Evolutionary conservation across 1,284 basidiomycete species (phyloP), one percentile per base, ranked within the genome.

Genomic region (Leccinum brunneo-olivaceum): DNA sequence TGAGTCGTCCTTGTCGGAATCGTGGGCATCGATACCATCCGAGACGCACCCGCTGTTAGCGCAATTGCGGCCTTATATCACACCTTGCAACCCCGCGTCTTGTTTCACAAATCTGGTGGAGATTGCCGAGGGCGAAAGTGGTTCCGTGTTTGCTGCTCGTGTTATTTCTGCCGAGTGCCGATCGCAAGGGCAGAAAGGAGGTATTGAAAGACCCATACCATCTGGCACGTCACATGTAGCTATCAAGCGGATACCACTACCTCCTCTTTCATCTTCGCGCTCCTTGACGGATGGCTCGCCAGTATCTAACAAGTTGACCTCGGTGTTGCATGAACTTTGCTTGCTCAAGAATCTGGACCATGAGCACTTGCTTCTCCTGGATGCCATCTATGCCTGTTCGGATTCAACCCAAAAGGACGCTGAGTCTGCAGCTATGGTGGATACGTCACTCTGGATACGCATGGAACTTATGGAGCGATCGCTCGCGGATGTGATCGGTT

Each of bases 391-490:
- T 60, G 78, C 85, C 18, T 77, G 81, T 53, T 57, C 79, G 9
- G 37, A 37, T 12, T 27, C 41, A 5, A 29, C 27, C 7, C 66
- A 68, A 24, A 79, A 82, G 53, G 41, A 44, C 15, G 14, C 9
- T 3, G 38, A 41, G 14, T 39, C 36, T 21, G 40, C 48, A 6
- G 28, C 24, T 5, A 19, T 15, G 5, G 33, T 53, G 28, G 60
- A 62, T 39, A 60, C 58, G 6, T 73, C 77, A 46, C 62, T 90
- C 34, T 90, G 87, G 86, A 79, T 90, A 40, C 69, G 81, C 47
- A 90, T 90, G 87, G 85, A 88, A 58, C 72, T 89, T 21, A 88
- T 88, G 86, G 84, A 88, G 56, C 70, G 84, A 48, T 88, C 84
- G 56, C 64, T 90, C 49, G 85, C 86, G 51, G 87, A 90, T 60